These are phyloP conservation scores for Pseudogymnoascus sp. DNA, from an alignment of 2,329 filamentous ascomycete species.

Conservation along the genomic window DNA sequence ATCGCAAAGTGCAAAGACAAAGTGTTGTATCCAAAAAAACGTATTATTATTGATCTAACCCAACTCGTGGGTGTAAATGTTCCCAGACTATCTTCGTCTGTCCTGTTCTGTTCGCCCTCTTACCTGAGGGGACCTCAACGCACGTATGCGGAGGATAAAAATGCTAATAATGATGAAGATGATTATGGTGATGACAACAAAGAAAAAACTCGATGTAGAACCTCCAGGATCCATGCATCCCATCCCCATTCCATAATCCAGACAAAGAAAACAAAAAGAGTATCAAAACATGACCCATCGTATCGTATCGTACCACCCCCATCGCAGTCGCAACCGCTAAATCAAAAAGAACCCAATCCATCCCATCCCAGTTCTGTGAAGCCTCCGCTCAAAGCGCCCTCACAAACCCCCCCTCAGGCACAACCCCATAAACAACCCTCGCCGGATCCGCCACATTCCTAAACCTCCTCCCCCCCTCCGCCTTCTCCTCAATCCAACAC, in stretches of 20 bases:
- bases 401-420: background rate
- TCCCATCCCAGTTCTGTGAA: too few species aligned
- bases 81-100: background rate
- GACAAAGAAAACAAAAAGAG: background rate
- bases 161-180: background rate
- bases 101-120: background rate
- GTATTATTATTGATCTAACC: background rate
- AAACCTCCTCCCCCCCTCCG: background rate
- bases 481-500: background rate
- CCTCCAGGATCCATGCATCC: background rate
- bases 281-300: background rate
- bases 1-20: too few species aligned
- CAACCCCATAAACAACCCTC: background rate
- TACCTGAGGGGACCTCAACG: background rate
- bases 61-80: background rate
- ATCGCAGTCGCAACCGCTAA: background rate
- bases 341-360: background rate
- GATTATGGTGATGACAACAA: background rate
- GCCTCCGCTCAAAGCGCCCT: background rate
- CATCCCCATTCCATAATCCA: background rate
- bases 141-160: background rate
- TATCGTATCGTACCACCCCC: background rate
- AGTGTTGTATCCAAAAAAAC: background rate
- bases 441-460: background rate
- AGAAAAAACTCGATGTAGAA: background rate